Base-by-base conservation (phyloP, 2,329 filamentous ascomycete species). In the Metarhizium anisopliae region DNA sequence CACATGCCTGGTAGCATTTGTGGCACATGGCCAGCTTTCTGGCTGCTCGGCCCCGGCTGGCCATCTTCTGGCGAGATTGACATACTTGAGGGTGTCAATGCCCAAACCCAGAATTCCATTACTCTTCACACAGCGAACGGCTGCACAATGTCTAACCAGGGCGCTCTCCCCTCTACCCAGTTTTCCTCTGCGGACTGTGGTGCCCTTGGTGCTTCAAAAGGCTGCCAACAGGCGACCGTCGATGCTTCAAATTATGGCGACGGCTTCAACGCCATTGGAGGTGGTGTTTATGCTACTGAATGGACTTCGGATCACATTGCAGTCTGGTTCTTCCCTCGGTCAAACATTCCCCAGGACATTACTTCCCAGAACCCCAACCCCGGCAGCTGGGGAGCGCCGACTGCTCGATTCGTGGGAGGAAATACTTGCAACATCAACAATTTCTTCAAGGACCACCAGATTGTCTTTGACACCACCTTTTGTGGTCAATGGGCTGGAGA, bases 401-500 rank as follows among this genome's bases (percentile, higher is more conserved):
- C 80, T 1, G 89, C 87, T 10, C 76, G 76, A 38, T 96, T 95
- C 71, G 71, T 76, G 4, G 81, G 83, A 11, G 79, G 77, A 45
- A 82, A 80, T 1, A 77, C 75, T 55, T 96, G 93, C 71, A 74
- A 92, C 62, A 87, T 95, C 60, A 75, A 84, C 58, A 61, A 71
- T 1, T 79, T 86, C 69, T 95, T 96, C 74, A 74, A 74, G 58
- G 71, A 86, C 58, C 81, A 95, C 74, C 81, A 86, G 63, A 84
- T 96, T 60, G 81, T 93, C 60, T 85, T 94, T 70, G 84, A 93
- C 72, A 94, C 85, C 1, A 88, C 87, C 6, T 90, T 95, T 69
- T 96, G 92, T 70, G 92, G 92, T 20, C 82, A 87, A 66, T 96
- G 91, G 91, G 91, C 91, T 7, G 89, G 89, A 29, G 68, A 74